Percentiles rank a stretch among this genome's conserved stretches.
phyloP scores from a whole-genome alignment of 768 basidiomycete genomes.

The Pulveroboletus sp. region DNA sequence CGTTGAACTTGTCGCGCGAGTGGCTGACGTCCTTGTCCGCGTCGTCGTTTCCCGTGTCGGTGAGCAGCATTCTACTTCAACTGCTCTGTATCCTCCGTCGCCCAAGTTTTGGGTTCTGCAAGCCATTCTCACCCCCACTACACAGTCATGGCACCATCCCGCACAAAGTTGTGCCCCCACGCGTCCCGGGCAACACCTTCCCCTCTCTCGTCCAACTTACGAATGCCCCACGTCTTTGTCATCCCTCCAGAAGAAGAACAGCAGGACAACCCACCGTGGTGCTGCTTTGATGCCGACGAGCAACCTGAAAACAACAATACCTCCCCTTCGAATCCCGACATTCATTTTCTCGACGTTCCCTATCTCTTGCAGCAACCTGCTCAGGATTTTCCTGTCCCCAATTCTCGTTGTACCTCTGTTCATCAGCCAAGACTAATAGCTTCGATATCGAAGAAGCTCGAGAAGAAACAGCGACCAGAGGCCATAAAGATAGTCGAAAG shows the following conservation, averaged over 20 bases:
- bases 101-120: neutral
- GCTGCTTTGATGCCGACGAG: constrained; percentile 50
- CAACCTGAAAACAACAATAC: constrained; percentile 17
- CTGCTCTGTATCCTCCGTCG: neutral
- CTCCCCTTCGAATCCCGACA: constrained; percentile 23
- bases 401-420: constrained; percentile 4
- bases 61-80: constrained; percentile 5
- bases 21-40: constrained; percentile 12
- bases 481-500: constrained; percentile 22
- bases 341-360: constrained; percentile 33
- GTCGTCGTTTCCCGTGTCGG: constrained; percentile 9
- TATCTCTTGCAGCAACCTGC: constrained; percentile 18
- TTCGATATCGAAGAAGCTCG: constrained; percentile 20
- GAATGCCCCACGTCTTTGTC: constrained; percentile 50
- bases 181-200: constrained; percentile 14
- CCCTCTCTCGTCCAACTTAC: constrained; percentile 6
- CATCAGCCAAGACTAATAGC: constrained; percentile 8
- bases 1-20: constrained; percentile 16
- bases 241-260: constrained; percentile 57
- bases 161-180: constrained; percentile 8
- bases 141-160: constrained; percentile 11
- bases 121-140: constrained; percentile 3
- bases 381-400: neutral
- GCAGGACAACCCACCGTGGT: constrained; percentile 44
- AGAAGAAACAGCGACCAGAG: constrained; percentile 30